Base-by-base conservation (phyloP, 441 rosid species). In the Bruguiera hainesii region DNA sequence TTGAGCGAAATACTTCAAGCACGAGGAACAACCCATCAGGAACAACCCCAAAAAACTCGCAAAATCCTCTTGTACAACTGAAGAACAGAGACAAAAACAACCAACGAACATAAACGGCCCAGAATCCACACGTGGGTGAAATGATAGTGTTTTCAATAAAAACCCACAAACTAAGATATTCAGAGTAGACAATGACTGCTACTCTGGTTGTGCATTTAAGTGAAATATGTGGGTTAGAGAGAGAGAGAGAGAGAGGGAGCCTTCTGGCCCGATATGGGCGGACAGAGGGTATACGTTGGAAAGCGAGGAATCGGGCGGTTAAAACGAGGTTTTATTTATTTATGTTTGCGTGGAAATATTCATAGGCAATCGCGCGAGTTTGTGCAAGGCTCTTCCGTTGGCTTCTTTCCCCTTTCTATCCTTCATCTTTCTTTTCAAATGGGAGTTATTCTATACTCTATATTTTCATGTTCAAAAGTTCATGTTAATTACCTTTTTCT, bases 11-110 rank as follows among this genome's bases (percentile, higher is more conserved):
- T 78, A 49, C 73, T 80, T 84, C 35, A 85, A 53, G 29, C 70
- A 79, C 1, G 91, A 82, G 63, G 77, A 76, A 58, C 73, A 53
- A 61, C 65, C 88, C 87, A 85, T 83, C 72, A 72, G 29, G 42
- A 69, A 56, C 49, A 67, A 29, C 51, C 73, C 64, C 5, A 58
- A 23, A 33, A 65, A 19, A 51, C 33, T 53, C 26, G 70, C 19
- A 71, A 74, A 60, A 75, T 66, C 72, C 70, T 61, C 61, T 69
- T 61, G 69, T 71, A 61, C 48, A 67, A 63, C 64, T 76, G 76
- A 30, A 83, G 65, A 70, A 70, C 66, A 64, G 68, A 79, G 73
- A 76, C 76, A 49, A 61, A 77, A 20, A 68, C 71, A 59, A 74
- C 62, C 70, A 74, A 26, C 25, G 66, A 56, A 76, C 77, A 73